These are phyloP conservation scores for Carex cristatella DNA, from an alignment of 176 grass and related monocot genomes.

Conservation along the genomic window DNA sequence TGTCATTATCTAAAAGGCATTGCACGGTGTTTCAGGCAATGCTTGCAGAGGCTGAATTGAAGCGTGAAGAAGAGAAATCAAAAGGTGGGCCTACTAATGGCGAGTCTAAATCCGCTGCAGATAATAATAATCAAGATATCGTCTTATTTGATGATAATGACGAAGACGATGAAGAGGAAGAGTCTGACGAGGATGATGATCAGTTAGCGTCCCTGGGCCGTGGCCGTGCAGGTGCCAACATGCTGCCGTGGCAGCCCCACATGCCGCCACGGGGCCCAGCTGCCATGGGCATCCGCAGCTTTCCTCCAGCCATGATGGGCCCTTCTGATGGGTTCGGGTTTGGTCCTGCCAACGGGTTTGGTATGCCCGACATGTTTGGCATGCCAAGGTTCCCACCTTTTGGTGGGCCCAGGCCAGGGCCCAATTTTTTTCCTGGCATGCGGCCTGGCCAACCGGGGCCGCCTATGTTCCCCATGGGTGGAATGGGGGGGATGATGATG, in stretches of 20 bases:
- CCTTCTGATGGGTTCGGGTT: constrained; percentile 42
- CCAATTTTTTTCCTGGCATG: constrained; percentile 69
- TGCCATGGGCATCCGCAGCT: constrained; percentile 58
- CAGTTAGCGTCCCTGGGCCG: constrained; percentile 18
- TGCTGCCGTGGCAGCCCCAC: constrained; percentile 85
- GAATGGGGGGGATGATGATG: constrained; percentile 83
- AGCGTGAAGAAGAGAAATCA: constrained; percentile 83
- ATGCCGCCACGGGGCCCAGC: constrained; percentile 48
- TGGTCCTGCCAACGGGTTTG: constrained; percentile 58
- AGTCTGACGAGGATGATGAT: constrained; percentile 45
- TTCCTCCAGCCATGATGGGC: constrained; percentile 84
- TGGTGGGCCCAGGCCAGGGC: constrained; percentile 73
- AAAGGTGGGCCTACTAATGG: constrained; percentile 65
- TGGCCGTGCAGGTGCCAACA: constrained; percentile 60
- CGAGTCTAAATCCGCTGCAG: constrained; percentile 1
- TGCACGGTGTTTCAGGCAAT: constrained; percentile 47
- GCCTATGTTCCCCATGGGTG: constrained; percentile 50
- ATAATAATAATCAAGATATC: constrained; percentile 78
- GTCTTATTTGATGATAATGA: constrained; percentile 88
- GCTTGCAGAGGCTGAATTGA: constrained; percentile 69
- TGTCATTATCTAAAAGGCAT: background rate
- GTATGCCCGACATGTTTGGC: constrained; percentile 69
- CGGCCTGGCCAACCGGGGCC: constrained; percentile 49
- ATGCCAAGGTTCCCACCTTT: constrained; percentile 68
- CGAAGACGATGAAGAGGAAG: constrained; percentile 94